These are phyloP conservation scores for Guadua angustifolia DNA, from an alignment of 176 grass and related monocot genomes.

Conservation along the genomic window DNA sequence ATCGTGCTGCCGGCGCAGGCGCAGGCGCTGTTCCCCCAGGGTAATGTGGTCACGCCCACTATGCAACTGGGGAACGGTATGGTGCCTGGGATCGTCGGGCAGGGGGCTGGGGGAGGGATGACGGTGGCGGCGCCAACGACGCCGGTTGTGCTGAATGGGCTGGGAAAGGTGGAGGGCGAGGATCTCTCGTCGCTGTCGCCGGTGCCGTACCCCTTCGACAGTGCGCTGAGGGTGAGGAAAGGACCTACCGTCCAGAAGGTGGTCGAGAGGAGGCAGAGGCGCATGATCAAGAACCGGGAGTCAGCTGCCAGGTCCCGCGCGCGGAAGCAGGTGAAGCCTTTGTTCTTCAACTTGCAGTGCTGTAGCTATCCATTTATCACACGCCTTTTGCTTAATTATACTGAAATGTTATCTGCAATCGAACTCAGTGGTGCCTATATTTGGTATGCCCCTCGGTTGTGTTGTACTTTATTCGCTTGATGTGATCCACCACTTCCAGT, in stretches of 20 bases:
- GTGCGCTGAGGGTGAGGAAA: constrained; percentile 60
- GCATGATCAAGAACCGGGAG: constrained; percentile 97
- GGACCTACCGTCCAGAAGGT: constrained; percentile 76
- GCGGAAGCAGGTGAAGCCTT: constrained; percentile 71
- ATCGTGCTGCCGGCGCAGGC: constrained; percentile 41
- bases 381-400: constrained; percentile 35
- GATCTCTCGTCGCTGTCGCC: constrained; percentile 69
- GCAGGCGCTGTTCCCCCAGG: constrained; percentile 53
- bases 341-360: constrained; percentile 10
- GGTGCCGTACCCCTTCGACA: constrained; percentile 75
- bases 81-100: constrained; percentile 32
- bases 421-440: constrained; percentile 29
- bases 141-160: constrained; percentile 57
- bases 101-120: constrained; percentile 36
- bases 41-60: constrained; percentile 43
- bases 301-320: constrained; percentile 80
- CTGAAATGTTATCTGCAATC: constrained; percentile 42
- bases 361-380: constrained; percentile 25
- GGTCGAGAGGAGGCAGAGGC: constrained; percentile 74
- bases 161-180: constrained; percentile 56
- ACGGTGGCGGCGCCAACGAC: constrained; percentile 50
- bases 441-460: constrained; percentile 45
- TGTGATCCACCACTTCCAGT: constrained; percentile 41
- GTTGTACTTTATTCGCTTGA: constrained; percentile 51
- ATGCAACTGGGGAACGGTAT: constrained; percentile 48